Evolutionary conservation across 148 eudicot species (phyloP), one percentile per base, ranked within the genome.

Genomic region (Rhododendron kiyosumense): DNA sequence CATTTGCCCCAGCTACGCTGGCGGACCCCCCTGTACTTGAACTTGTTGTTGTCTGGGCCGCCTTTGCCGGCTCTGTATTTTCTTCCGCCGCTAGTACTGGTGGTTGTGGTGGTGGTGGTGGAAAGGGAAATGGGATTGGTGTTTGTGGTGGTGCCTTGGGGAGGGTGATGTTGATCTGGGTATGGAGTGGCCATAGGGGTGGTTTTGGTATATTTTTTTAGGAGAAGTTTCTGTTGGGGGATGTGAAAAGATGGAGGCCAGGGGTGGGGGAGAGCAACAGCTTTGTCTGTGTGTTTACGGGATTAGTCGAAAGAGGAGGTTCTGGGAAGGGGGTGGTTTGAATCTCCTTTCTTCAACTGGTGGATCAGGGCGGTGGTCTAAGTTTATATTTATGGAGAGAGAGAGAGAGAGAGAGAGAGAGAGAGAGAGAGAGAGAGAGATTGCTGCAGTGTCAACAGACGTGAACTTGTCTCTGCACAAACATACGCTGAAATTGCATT

Each of bases 1-100:
- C 99, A 96, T 43, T 96, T 96, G 3, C 99, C 99, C 99, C 99
- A 94, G 89, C 98, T 94, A 1, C 99, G 94, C 63, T 96, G 99
- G 3, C 99, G 86, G 14, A 96, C 99, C 0, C 99, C 99, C 11
- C 99, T 84, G 87, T 94, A 96, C 15, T 92, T 92, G 88, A 94
- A 94, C 87, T 93, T 95, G 54, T 46, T 86, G 86, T 94, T 95
- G 78, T 95, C 98, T 0, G 98, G 96, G 0, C 98, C 96, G 1
- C 98, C 98, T 80, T 94, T 95, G 24, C 96, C 94, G 38, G 95
- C 93, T 1, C 92, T 87, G 7, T 91, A 91, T 4, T 90, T 65
- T 26, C 52, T 63, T 0, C 61, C 18, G 32, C 24, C 9, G 81
- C 34, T 36, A 81, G 75, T 28, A 78, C 38, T 18, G 69, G 46